A percentile compares a stretch with the other conserved stretches of the same genome.
Conservation (phyloP, 305 asterid genomes). For the Fraxinus paxiana region DNA sequence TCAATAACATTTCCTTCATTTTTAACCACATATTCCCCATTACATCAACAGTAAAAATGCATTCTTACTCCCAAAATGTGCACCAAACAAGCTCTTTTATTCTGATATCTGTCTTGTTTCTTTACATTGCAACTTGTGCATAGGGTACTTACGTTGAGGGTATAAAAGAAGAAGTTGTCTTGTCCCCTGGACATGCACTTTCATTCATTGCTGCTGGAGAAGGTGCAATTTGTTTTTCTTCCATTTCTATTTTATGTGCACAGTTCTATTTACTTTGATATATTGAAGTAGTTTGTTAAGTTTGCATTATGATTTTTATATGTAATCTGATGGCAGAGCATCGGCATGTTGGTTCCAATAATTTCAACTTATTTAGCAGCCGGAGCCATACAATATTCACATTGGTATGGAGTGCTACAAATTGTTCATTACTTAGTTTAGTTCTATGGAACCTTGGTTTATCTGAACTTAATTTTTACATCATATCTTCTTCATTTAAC, state of each 20-base stretch:
- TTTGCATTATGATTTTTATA: conserved; percentile 19
- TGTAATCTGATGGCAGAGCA: conserved; percentile 69
- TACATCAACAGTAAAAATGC: too few species aligned
- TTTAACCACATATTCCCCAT: too few species aligned
- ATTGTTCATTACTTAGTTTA: conserved; percentile 8
- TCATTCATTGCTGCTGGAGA: conserved; percentile 99
- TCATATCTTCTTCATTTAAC: conserved; percentile 2
- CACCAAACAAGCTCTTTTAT: not conserved
- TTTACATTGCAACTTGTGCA: conserved; percentile 22
- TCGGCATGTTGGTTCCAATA: conserved; percentile 96
- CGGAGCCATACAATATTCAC: conserved; percentile 99
- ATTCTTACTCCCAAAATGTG: too few species aligned
- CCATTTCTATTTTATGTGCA: not conserved
- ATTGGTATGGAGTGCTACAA: conserved; percentile 50
- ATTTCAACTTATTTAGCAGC: conserved; percentile 96
- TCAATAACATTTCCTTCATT: too few species aligned
- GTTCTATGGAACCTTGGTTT: not conserved
- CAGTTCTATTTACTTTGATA: conserved; percentile 3
- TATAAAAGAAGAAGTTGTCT: conserved; percentile 93
- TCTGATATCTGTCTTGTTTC: not conserved
- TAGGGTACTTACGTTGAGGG: conserved; percentile 99
- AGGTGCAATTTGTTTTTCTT: conserved; percentile 42
- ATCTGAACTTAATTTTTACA: not conserved
- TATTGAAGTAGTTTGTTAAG: conserved; percentile 4
- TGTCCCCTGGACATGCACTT: conserved; percentile 99